phyloP scores from a whole-genome alignment of 768 basidiomycete species.

The Boletus tomentosulus region DNA sequence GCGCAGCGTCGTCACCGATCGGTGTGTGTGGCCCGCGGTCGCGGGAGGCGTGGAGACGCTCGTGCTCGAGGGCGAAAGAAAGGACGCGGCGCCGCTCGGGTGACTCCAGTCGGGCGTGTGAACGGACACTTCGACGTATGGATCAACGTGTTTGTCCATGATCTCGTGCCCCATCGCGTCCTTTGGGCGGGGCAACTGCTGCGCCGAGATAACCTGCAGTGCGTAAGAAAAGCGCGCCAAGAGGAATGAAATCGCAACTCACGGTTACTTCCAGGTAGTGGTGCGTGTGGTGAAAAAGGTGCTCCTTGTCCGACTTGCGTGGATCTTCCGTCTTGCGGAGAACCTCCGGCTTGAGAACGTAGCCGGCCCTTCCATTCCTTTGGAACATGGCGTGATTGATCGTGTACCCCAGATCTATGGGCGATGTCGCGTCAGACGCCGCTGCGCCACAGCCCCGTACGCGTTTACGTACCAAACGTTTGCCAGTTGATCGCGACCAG shows the following conservation, averaged over 20 bases:
- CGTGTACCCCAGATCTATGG: constrained; percentile 77
- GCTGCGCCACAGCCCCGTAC: not conserved
- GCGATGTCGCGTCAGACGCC: not conserved
- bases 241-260: constrained; percentile 7
- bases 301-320: constrained; percentile 57
- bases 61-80: constrained; percentile 6
- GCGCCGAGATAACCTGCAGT: constrained; percentile 74
- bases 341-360: constrained; percentile 83
- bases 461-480: constrained; percentile 67
- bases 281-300: constrained; percentile 47
- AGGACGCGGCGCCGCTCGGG: constrained; percentile 15
- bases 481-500: constrained; percentile 97
- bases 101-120: constrained; percentile 70
- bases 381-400: constrained; percentile 97
- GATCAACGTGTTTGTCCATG: constrained; percentile 57
- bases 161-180: constrained; percentile 61
- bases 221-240: not conserved
- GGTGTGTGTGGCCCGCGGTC: constrained; percentile 26
- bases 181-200: constrained; percentile 77
- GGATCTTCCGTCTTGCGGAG: constrained; percentile 52
- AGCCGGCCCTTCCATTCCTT: constrained; percentile 82
- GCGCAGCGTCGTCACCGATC: constrained; percentile 46
- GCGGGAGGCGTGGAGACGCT: constrained; percentile 7
- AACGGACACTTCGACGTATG: constrained; percentile 77
- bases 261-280: constrained; percentile 67